Percentiles rank a stretch among this genome's conserved stretches.
Evolutionary conservation across 306 rosid species (phyloP).

Genomic region (Trifolium fragiferum): DNA sequence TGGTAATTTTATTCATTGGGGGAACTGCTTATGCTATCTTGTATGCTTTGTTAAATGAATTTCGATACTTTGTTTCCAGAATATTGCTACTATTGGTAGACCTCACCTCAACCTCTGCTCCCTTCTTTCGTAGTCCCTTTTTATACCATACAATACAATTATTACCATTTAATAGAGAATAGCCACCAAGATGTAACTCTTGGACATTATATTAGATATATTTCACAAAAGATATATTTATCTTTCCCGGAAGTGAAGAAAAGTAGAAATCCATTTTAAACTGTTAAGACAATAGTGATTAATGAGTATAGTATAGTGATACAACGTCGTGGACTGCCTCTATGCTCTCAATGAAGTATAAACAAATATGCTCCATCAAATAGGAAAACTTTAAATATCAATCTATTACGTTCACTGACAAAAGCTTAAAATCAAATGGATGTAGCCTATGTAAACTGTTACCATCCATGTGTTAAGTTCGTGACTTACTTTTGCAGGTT

Average conservation of each 20-base stretch:
- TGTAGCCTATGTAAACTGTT: conserved; percentile 28
- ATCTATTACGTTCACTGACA: neutral
- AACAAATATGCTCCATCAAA: conserved; percentile 13
- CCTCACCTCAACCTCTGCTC: neutral
- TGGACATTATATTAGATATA: neutral
- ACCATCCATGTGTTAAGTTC: conserved; percentile 17
- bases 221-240: neutral
- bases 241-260: conserved; percentile 3
- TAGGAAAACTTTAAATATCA: conserved; percentile 1
- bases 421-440: conserved; percentile 17
- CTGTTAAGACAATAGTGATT: neutral
- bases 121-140: neutral
- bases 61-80: neutral
- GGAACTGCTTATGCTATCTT: neutral
- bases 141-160: neutral
- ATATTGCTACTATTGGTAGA: neutral
- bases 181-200: conserved; percentile 11
- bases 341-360: neutral
- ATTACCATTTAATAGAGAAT: neutral
- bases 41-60: neutral
- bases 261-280: conserved; percentile 15
- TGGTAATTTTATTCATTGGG: neutral
- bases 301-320: neutral
- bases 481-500: conserved; percentile 58
- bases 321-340: neutral